Conservation (phyloP, 108 stramenopile genomes). For the Schizochytrium sp. region DNA sequence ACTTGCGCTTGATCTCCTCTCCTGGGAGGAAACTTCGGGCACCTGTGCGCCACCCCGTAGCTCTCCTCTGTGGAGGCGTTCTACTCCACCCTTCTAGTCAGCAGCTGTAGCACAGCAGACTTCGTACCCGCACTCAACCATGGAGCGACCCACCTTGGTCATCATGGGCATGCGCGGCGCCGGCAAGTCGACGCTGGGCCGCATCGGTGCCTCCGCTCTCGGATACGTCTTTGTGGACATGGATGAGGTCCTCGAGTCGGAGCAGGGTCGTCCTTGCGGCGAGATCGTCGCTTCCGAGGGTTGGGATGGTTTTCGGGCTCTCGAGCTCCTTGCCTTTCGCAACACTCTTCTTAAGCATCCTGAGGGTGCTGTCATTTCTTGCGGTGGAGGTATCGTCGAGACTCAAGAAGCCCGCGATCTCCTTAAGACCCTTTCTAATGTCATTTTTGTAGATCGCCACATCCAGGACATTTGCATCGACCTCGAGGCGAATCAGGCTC, state of each 20-base stretch:
- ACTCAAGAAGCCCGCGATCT: neutral
- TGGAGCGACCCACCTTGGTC: neutral
- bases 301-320: conserved; percentile 44
- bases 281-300: conserved; percentile 57
- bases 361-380: conserved; percentile 55
- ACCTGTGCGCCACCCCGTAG: too few relatives aligned
- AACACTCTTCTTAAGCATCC: neutral
- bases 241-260: conserved; percentile 42
- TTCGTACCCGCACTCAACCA: too few relatives aligned
- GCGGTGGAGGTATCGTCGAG: conserved; percentile 65
- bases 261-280: neutral
- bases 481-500: neutral
- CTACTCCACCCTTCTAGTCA: too few relatives aligned
- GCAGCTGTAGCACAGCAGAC: too few relatives aligned
- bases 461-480: conserved; percentile 23
- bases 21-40: too few relatives aligned
- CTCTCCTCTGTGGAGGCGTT: too few relatives aligned
- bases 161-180: conserved; percentile 65
- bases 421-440: neutral
- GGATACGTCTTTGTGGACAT: neutral
- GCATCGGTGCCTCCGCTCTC: neutral
- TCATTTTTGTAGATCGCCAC: conserved; percentile 19
- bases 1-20: too few relatives aligned
- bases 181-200: conserved; percentile 62
- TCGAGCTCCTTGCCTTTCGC: conserved; percentile 42